Base-by-base conservation (phyloP, 108 stramenopile genomes). In the Chaetoceros muelleri region DNA sequence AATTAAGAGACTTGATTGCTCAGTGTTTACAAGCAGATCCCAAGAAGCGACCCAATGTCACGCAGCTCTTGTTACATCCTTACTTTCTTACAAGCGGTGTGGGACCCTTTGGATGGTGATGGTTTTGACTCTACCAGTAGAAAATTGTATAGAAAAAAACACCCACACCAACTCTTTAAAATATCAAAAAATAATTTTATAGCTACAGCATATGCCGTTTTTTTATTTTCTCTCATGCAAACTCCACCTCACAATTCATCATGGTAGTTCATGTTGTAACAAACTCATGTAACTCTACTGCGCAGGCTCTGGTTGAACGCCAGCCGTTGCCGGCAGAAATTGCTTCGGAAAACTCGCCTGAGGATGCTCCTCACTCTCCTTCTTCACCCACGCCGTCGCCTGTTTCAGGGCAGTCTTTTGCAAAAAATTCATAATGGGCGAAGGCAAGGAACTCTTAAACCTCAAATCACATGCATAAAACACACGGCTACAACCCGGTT, bases 381-480 rank as follows among this genome's bases (percentile, higher is more conserved):
- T 74, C 64, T 86, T 86, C 18, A 86, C 80, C 84, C 84, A 86
- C 3, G 64, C 57, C 19, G 80, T 82, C 10, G 84, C 84, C 10
- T 75, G 59, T 61, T 72, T 75, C 19, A 86, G 56, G 0, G 84
- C 84, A 16, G 79, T 60, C 62, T 82, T 86, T 48, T 67, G 68
- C 18, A 86, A 64, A 46, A 77, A 78, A 47, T 82, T 82, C 47
- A 81, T 55, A 13, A 86, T 65, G n/a, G 81, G 74, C 17, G 49
- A 52, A 10, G 84, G 84, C 2, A 82, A 71, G 24, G 60, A n/a
- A 22, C 76, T 70, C 44, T 58, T 70, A 27, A 86, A 48, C 57
- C 75, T 75, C 34, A 86, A 63, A 63, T 86, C 84, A 44, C 75
- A 76, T 8, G 84, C 80, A 62, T 86, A 86, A 30, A 76, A 82